These are phyloP conservation scores for Allomyces arbusculus DNA, from an alignment of 192 early-diverging fungal species.

Conservation along the genomic window DNA sequence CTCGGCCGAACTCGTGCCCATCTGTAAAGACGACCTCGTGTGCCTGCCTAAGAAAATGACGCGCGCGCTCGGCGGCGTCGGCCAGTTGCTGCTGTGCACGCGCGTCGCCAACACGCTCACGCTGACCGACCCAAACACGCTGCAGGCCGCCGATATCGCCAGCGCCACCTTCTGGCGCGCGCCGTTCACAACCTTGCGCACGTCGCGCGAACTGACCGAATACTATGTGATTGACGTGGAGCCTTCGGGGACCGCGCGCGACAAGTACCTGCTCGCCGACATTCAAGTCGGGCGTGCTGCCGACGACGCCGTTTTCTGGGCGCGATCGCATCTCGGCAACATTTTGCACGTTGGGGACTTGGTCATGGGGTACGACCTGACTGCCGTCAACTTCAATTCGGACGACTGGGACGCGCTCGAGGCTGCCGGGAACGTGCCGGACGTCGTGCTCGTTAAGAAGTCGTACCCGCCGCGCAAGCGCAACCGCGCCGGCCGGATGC, in stretches of 20 bases:
- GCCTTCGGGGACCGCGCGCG: slow-evolving; percentile 47
- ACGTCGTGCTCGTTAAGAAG: slow-evolving; percentile 84
- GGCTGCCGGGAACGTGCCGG: slow-evolving; percentile 43
- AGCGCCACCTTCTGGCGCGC: slow-evolving; percentile 64
- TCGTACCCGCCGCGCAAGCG: slow-evolving; percentile 73
- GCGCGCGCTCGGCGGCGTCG: slow-evolving; percentile 61
- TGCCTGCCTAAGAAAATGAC: slow-evolving; percentile 70
- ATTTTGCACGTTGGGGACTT: slow-evolving; percentile 81
- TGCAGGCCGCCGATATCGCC: slow-evolving; percentile 52
- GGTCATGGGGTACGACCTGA: slow-evolving; percentile 75
- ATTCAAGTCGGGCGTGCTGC: slow-evolving; percentile 58
- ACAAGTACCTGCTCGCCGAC: slow-evolving; percentile 67
- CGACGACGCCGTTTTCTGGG: slow-evolving; percentile 66
- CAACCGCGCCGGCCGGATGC: slow-evolving; percentile 26
- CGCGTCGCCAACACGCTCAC: slow-evolving; percentile 73
- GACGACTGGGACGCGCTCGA: slow-evolving; percentile 52
- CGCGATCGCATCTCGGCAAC: slow-evolving; percentile 78
- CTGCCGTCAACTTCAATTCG: slow-evolving; percentile 83
- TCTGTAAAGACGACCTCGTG: slow-evolving; percentile 92
- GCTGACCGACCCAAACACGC: slow-evolving; percentile 69
- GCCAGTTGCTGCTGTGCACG: slow-evolving; percentile 59
- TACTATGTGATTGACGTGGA: slow-evolving; percentile 92
- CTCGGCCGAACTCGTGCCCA: slow-evolving; percentile 82
- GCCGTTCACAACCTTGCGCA: slow-evolving; percentile 54
- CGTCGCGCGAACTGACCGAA: slow-evolving; percentile 63